These are phyloP conservation scores for Suhomyces pyralidae DNA, from an alignment of 805 yeast genomes.

Conservation along the genomic window DNA sequence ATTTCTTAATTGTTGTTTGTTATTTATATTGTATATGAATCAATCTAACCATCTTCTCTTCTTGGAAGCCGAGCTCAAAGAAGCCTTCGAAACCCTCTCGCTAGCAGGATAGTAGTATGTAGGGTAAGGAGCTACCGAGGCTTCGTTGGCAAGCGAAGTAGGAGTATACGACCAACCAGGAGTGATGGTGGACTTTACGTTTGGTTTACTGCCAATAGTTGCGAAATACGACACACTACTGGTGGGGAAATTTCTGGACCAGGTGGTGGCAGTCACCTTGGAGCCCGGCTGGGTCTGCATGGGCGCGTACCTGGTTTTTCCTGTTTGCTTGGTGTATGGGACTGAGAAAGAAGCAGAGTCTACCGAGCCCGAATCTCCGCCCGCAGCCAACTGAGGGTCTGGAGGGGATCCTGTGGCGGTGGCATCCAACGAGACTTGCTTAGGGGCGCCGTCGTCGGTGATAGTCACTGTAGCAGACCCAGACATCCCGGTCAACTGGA, in stretches of 20 bases:
- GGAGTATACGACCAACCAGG: conserved; percentile 80
- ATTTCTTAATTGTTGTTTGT: no score
- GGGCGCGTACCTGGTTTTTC: conserved; percentile 78
- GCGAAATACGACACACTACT: conserved; percentile 58
- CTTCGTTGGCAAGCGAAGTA: conserved; percentile 63
- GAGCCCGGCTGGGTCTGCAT: conserved; percentile 89
- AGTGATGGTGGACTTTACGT: conserved; percentile 62
- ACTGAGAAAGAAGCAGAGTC: conserved; percentile 54
- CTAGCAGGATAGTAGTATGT: conserved; percentile 63
- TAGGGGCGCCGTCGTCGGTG: conserved; percentile 5
- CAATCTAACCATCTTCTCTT: conserved; percentile 40
- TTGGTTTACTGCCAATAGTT: conserved; percentile 44
- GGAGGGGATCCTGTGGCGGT: conserved; percentile 42
- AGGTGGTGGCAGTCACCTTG: conserved; percentile 59
- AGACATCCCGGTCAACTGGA: conserved; percentile 65
- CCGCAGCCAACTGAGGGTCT: conserved; percentile 31
- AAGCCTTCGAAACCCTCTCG: conserved; percentile 42
- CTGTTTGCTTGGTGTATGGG: conserved; percentile 77
- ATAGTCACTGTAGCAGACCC: conserved; percentile 46
- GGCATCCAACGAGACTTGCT: conserved; percentile 12
- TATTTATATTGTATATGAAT: no score
- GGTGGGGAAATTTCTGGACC: conserved; percentile 66
- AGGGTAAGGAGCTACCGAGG: conserved; percentile 68
- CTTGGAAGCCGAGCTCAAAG: conserved; percentile 32
- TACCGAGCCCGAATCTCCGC: conserved; percentile 12